Conservation (phyloP, 345 rosid genomes). For the Syzygium aromaticum region DNA sequence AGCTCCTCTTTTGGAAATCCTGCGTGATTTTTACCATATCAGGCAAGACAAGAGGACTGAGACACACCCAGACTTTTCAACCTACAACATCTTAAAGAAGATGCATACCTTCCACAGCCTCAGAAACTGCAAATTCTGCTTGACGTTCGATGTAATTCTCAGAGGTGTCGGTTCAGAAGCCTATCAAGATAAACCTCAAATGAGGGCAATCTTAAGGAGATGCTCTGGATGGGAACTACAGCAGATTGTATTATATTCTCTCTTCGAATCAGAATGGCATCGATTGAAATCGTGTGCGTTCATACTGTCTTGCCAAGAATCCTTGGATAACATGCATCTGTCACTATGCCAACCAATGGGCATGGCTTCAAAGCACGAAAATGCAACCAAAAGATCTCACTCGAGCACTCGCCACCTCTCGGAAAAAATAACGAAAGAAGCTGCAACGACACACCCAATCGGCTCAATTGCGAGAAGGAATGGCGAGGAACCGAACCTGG, state of each 20-base stretch:
- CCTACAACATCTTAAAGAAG: neutral
- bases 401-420: neutral
- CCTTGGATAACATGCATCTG: neutral
- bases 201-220: neutral
- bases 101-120: constrained; percentile 65
- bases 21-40: constrained; percentile 6
- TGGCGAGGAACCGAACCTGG: neutral
- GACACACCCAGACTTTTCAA: neutral
- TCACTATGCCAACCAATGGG: neutral
- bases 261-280: neutral
- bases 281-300: too few species aligned
- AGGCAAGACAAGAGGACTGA: neutral
- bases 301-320: neutral
- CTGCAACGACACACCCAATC: neutral
- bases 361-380: neutral
- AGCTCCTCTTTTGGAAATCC: constrained; percentile 60
- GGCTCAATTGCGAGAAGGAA: neutral
- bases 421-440: neutral
- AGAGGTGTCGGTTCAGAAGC: constrained; percentile 61
- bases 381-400: neutral
- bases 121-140: constrained; percentile 77
- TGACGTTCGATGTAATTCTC: constrained; percentile 84
- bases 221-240: neutral
- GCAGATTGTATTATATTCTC: neutral
- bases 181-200: constrained; percentile 20